A percentile compares a stretch with the other conserved stretches of the same genome.
Conservation (phyloP, 164 flowering plant genomes). For the Magnolia kwangsiensis region DNA sequence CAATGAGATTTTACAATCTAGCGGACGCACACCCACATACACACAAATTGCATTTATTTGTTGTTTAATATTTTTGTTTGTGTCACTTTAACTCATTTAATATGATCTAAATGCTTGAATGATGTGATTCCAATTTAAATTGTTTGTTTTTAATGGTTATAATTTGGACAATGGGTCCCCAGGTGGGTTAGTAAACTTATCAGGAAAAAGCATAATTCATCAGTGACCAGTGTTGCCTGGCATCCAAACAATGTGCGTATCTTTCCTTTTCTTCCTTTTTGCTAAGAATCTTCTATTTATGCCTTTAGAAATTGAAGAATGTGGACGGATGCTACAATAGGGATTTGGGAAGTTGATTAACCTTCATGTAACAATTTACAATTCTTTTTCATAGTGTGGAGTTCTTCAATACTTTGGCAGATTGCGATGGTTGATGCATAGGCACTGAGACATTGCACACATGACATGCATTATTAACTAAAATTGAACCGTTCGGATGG, state of each 20-base stretch:
- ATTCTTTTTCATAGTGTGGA: no score
- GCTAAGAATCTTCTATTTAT: not conserved
- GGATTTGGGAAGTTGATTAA: no score
- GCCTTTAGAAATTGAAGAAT: not conserved
- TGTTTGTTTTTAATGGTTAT: slow-evolving; percentile 4
- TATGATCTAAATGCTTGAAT: slow-evolving; percentile 5
- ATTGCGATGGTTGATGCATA: no score
- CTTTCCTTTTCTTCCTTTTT: not conserved
- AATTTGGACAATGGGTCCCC: slow-evolving; percentile 14
- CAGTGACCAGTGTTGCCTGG: slow-evolving; percentile 98
- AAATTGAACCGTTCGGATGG: no score
- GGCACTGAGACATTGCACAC: no score
- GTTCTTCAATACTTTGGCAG: no score
- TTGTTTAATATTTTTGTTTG: not conserved
- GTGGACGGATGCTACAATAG: not conserved
- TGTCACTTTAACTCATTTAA: not conserved
- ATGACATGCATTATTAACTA: no score
- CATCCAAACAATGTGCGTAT: slow-evolving; percentile 92
- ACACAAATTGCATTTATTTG: not conserved
- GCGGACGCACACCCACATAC: no score
- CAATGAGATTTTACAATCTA: no score
- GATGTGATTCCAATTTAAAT: not conserved
- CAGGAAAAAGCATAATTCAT: slow-evolving; percentile 85
- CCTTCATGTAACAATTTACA: no score
- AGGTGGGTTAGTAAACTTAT: slow-evolving; percentile 99